phyloP scores from a whole-genome alignment of 176 grass and related monocot species.

The Eleusine indica region DNA sequence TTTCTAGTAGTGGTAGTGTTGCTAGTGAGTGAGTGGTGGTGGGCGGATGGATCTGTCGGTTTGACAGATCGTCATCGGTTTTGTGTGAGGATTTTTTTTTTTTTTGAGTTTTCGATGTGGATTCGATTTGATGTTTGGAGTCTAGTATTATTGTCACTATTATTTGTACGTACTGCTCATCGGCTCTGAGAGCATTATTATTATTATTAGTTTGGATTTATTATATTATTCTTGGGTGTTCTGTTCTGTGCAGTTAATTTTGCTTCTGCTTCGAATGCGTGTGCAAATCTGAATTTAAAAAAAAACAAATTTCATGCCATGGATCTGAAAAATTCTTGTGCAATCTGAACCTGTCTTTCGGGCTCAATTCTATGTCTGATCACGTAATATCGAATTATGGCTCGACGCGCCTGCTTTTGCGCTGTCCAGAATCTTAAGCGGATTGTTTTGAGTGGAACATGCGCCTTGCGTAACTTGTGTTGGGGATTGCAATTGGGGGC shows the following conservation, averaged over 20 bases:
- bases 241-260: background rate
- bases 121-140: background rate
- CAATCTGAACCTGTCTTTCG: background rate
- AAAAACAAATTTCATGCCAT: background rate
- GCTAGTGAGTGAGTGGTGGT: slow-evolving; percentile 3
- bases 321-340: background rate
- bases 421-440: background rate
- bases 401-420: background rate
- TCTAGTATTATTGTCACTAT: background rate
- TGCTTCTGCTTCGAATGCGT: background rate
- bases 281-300: background rate
- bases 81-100: slow-evolving; percentile 23
- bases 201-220: background rate
- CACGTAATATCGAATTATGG: background rate
- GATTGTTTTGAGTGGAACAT: background rate
- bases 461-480: background rate
- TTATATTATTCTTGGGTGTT: background rate
- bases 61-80: background rate
- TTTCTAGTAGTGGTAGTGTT: background rate
- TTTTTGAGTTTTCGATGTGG: background rate
- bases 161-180: slow-evolving; percentile 15
- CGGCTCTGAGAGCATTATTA: slow-evolving; percentile 5
- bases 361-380: background rate
- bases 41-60: slow-evolving; percentile 4
- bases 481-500: background rate